Base-by-base conservation (phyloP, 768 basidiomycete genomes). In the Russula virescens region DNA sequence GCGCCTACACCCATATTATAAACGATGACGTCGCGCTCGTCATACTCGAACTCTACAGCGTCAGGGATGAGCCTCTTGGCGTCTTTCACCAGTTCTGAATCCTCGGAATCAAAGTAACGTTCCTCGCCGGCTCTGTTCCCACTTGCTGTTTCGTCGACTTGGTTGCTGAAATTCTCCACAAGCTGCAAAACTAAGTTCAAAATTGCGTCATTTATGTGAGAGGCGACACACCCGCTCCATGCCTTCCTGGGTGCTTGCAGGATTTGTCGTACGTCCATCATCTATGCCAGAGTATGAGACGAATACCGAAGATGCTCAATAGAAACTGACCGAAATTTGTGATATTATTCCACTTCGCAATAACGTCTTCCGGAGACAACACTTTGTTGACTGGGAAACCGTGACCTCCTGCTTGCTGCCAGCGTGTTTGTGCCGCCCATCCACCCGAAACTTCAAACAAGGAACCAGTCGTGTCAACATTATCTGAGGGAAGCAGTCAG, bases 1-100 rank as follows among this genome's bases (percentile, higher is more conserved):
- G 95, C 97, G 13, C 97, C 97, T 61, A 98, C 75, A 42, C 96
- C 95, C 40, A 98, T 79, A 75, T 98, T 98, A 78, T 98, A 99
- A 11, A 98, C 78, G 66, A 97, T 89, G 42, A 98, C 84, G 71
- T 98, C 94, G 31, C 90, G 82, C 78, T 97, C 94, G 9, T 87
- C 85, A 74, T 90, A 99, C 23, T 73, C 79, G 75, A 83, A 95
- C 46, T 84, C 82, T 46, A 80, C 76, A 6, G 83, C 78, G 6
- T 85, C 80, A 0, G 77, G 70, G 1, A 78, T 71, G 21, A 74
- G 73, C 71, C 80, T 82, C 80, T 98, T 98, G 28, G 90, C 94
- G 45, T 92, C 83, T 5, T 77, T 83, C 59, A 98, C 91, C 58
- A 93, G 75, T 50, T 86, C 79, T 1, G 93, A 83, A 72, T 99